Evolutionary conservation across 2,329 filamentous ascomycete species (phyloP), one percentile per base, ranked within the genome.

Genomic region (Fusarium equiseti): DNA sequence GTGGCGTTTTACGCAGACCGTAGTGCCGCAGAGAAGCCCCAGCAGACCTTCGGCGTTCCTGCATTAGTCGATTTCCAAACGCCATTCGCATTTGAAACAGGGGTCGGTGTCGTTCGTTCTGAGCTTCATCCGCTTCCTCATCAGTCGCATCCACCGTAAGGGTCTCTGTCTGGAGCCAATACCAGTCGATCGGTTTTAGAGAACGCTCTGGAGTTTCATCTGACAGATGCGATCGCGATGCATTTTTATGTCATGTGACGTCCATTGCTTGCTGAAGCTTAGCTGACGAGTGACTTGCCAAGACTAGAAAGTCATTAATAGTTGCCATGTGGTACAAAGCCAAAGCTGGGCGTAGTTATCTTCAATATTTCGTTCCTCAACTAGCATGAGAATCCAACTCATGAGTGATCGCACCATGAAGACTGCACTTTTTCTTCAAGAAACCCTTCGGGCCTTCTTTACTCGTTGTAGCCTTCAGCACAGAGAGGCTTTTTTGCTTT

Each of bases 21-120:
- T 72, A 55, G 72, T 67, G 72, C 63, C 66, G 70, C 64, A 71
- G 71, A 59, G 64, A 74, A 73, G 63, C 71, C 61, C 70, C 64
- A 68, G 70, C 63, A 68, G 70, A 61, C 70, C 68, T 68, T 64
- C 63, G 68, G 57, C 48, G 76, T 77, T 74, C 76, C 76, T 77
- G 75, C 76, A 77, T 77, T 77, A 76, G 76, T 71, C 58, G 71
- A 71, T 65, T 74, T 72, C 56, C 69, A 68, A 71, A 63, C 51
- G 52, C 72, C 61, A 71, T 69, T 68, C 54, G 44, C 56, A 58
- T 64, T 70, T 77, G 74, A 77, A 77, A 77, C 76, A 76, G 67
- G 71, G 71, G 74, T 68, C 26, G 32, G 57, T 68, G 67, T 66
- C 67, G 56, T 58, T 63, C 59, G 63, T 68, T 63, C 66, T 67